Base-by-base conservation (phyloP, 2,329 filamentous ascomycete genomes). In the Stagonosporopsis rhizophila region DNA sequence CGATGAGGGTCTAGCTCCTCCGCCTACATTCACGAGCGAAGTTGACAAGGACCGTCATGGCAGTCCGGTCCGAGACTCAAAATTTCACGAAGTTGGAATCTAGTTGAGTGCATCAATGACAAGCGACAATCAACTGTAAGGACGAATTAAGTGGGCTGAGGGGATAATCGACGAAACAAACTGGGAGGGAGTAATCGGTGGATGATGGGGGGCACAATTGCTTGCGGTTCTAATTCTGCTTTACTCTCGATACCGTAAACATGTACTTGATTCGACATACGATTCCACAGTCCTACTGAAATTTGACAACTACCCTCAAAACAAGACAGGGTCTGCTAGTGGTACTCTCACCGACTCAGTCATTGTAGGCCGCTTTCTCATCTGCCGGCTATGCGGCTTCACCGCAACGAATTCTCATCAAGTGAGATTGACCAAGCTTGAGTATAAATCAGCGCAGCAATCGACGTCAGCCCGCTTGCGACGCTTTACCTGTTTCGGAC, bases 1-100 rank as follows among this genome's bases (percentile, higher is more conserved):
- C 55, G 81, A 85, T 59, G 79, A 82, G 62, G 75, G 69, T 34
- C 66, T 75, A 19, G 71, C 65, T 22, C 78, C 78, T 34, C 75
- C 76, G 15, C 77, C 78, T 34, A 75, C 68, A 30, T 79, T 80
- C 37, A 62, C 64, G 8, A 62, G 64, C 25, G 62, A 67, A 8
- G 53, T 59, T 3, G 71, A 70, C 19, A 64, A 62, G 19, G 61
- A 49, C 19, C 62, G 65, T 17, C 68, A 67, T 30, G 66, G 69
- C n/a, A 75, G 69, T 44, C 68, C 72, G 14, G 65, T 51, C 17
- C 63, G 73, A 2, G 73, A 75, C 50, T 74, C 71, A 3, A 73
- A 65, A 52, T 76, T 76, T 41, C 66, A 64, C 25, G 73, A 76
- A 50, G 60, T 73, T 17, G 72, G 72, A 8, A 64, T 73, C 22